Percentiles rank a stretch among this genome's conserved stretches.
Conservation (phyloP, 176 grass and related monocot species). For the Coix lacrymajobi region DNA sequence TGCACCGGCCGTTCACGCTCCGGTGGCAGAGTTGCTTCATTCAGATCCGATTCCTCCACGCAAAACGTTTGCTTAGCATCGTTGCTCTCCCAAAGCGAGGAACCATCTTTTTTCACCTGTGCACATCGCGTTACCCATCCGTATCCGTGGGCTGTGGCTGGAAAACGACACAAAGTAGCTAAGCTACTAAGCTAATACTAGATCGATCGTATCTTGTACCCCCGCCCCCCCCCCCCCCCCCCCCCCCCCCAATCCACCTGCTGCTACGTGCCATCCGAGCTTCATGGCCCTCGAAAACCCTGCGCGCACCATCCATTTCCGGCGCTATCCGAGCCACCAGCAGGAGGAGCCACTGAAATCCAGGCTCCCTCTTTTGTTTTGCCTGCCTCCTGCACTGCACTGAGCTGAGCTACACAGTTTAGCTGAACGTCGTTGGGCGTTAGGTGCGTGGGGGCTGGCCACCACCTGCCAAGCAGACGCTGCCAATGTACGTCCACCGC, state of each 20-base stretch:
- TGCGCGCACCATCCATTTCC: neutral
- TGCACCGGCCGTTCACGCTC: neutral
- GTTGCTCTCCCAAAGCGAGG: neutral
- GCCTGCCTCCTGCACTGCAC: neutral
- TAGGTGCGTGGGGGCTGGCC: neutral
- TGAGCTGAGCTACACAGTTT: neutral
- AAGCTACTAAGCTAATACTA: neutral
- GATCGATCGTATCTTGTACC: neutral
- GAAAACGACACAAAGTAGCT: constrained; percentile 8
- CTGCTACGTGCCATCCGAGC: neutral
- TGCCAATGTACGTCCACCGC: neutral
- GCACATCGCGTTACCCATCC: too few relatives aligned
- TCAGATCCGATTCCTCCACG: neutral
- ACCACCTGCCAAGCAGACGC: neutral
- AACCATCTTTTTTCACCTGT: neutral
- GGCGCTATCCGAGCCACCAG: neutral
- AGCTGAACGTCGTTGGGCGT: neutral
- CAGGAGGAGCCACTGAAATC: constrained; percentile 17
- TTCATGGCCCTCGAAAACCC: constrained; percentile 1
- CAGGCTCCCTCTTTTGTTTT: neutral
- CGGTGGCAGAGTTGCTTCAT: neutral
- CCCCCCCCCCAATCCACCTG: too few relatives aligned
- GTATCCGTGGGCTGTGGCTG: neutral
- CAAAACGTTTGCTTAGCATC: neutral
- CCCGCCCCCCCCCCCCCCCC: too few relatives aligned